Conservation (phyloP, 441 rosid species). For the Bocquillonia castaneifolia region DNA sequence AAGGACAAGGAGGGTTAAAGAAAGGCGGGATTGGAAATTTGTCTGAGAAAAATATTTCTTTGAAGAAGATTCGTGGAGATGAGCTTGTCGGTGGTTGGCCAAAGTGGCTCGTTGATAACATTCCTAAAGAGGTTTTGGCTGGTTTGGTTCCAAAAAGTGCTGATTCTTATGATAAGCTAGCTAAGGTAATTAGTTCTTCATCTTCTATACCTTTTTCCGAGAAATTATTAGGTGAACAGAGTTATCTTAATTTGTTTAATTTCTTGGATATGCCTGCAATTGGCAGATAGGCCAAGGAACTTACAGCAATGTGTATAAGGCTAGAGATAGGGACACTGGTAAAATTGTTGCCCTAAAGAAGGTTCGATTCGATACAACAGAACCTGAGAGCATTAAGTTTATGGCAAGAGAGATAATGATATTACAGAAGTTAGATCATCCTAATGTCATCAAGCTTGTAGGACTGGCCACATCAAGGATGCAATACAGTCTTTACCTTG, state of each 20-base stretch:
- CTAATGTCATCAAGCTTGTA: conserved; percentile 73
- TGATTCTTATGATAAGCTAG: conserved; percentile 63
- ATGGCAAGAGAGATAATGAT: conserved; percentile 85
- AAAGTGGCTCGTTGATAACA: conserved; percentile 65
- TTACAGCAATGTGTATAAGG: conserved; percentile 85
- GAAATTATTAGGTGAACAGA: too few species aligned
- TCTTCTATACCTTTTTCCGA: not conserved
- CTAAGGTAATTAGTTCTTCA: conserved; percentile 41
- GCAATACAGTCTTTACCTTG: conserved; percentile 84
- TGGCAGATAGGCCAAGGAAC: conserved; percentile 81
- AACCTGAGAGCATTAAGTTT: conserved; percentile 75
- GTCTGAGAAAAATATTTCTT: conserved; percentile 21
- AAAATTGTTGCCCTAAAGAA: conserved; percentile 81
- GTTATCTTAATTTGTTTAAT: not conserved
- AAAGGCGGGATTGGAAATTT: too few species aligned
- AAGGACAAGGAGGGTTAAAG: conserved; percentile 9
- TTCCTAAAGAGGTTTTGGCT: conserved; percentile 42
- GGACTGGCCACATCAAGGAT: conserved; percentile 85
- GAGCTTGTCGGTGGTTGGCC: conserved; percentile 65
- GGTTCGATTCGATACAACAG: conserved; percentile 76
- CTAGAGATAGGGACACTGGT: conserved; percentile 58
- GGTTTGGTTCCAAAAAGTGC: conserved; percentile 54
- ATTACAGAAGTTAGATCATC: conserved; percentile 67
- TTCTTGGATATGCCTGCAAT: not conserved
- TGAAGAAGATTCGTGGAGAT: conserved; percentile 44